phyloP scores from a whole-genome alignment of 176 grass and related monocot genomes.

The Microstegium vimineum region DNA sequence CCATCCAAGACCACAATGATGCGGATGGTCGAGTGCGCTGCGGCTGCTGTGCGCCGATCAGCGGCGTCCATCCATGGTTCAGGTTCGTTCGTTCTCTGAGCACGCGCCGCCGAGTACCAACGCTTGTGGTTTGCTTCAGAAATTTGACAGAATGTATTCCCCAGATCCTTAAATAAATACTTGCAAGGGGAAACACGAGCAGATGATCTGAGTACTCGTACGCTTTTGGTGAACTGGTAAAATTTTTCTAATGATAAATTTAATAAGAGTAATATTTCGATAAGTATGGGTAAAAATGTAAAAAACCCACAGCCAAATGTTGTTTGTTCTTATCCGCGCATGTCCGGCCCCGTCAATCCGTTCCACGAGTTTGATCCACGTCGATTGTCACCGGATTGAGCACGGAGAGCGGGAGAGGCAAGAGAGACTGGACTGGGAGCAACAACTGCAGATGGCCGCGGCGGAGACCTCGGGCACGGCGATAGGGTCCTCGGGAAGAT shows the following conservation, averaged over 20 bases:
- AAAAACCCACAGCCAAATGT: no score
- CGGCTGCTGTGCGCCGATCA: constrained; percentile 43
- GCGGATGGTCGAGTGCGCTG: constrained; percentile 48
- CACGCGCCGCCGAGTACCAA: neutral
- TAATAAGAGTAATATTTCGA: no score
- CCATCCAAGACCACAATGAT: constrained; percentile 25
- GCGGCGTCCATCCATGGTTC: constrained; percentile 46
- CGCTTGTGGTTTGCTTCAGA: neutral
- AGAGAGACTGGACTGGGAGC: neutral
- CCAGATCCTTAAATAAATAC: constrained; percentile 41
- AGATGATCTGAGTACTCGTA: constrained; percentile 20
- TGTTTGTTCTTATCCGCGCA: no score
- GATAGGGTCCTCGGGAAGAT: constrained; percentile 24
- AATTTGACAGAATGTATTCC: neutral
- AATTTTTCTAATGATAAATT: no score
- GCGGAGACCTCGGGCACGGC: neutral
- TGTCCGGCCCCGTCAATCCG: no score
- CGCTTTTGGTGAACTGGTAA: no score
- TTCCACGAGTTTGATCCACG: no score
- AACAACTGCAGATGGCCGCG: constrained; percentile 3
- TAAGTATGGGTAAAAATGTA: no score
- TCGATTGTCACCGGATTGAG: no score
- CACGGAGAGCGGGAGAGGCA: no score
- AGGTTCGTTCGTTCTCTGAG: constrained; percentile 32
- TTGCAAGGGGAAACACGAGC: constrained; percentile 32